Evolutionary conservation across 2,329 filamentous ascomycete genomes (phyloP).

Genomic region (Sporothrix phasma): DNA sequence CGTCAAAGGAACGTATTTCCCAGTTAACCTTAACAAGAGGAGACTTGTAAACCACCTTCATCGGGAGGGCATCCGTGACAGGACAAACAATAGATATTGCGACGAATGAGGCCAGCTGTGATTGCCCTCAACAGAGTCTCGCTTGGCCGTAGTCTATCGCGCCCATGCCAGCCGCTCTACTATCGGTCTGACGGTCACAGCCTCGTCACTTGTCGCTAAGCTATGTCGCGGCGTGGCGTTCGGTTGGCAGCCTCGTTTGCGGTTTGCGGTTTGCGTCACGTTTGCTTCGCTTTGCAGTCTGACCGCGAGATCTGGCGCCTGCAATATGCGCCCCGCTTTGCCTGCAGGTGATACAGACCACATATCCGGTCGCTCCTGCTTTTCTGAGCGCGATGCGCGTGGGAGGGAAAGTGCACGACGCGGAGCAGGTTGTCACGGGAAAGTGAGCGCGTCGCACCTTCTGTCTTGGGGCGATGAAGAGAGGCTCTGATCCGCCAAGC

Average conservation of each 20-base stretch:
- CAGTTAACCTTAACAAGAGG: too few species aligned
- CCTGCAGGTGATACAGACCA: background rate
- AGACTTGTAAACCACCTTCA: too few species aligned
- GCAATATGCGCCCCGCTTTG: background rate
- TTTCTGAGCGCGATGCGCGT: background rate
- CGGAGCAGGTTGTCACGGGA: background rate
- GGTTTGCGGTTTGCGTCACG: background rate
- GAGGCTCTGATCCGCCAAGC: background rate
- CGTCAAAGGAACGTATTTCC: too few species aligned
- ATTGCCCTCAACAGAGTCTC: background rate
- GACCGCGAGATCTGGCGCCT: background rate
- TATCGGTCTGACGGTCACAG: too few species aligned
- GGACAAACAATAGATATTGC: too few species aligned
- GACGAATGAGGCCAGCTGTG: background rate
- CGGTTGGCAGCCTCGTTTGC: background rate
- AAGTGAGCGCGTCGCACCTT: conserved; percentile 3
- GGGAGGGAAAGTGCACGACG: background rate
- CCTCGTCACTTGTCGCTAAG: background rate
- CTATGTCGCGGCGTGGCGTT: background rate
- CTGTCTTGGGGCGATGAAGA: background rate
- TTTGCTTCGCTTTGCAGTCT: background rate
- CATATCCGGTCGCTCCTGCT: too few species aligned
- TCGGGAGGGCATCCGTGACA: too few species aligned
- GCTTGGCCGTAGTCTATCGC: background rate
- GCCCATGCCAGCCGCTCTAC: too few species aligned